phyloP scores from a whole-genome alignment of 2,329 filamentous ascomycete species.

The Microsporum canis region DNA sequence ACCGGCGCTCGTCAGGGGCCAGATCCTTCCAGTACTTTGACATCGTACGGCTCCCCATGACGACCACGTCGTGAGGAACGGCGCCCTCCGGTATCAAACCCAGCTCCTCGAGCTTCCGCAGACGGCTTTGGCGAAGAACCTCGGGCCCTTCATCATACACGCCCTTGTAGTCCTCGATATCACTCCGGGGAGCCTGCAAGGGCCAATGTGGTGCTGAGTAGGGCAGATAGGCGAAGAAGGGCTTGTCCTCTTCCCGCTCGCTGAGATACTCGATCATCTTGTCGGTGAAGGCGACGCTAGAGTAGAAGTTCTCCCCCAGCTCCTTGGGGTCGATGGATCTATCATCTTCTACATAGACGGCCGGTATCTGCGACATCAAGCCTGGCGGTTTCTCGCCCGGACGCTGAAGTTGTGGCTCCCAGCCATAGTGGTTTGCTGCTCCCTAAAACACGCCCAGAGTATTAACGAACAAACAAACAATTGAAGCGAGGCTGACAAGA shows the following conservation, averaged over 20 bases:
- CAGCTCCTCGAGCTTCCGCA: constrained; percentile 46
- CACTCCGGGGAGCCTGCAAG: constrained; percentile 46
- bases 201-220: constrained; percentile 56
- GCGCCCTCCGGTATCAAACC: constrained; percentile 44
- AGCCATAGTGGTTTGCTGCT: constrained; percentile 43
- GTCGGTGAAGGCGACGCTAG: constrained; percentile 42
- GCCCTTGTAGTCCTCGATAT: constrained; percentile 47
- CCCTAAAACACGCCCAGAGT: background rate
- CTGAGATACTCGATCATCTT: constrained; percentile 43
- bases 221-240: constrained; percentile 51
- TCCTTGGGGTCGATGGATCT: constrained; percentile 30
- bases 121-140: constrained; percentile 42
- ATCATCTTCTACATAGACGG: constrained; percentile 38
- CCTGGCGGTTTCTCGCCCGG: constrained; percentile 31
- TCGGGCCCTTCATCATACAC: constrained; percentile 52
- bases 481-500: too few relatives aligned
- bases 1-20: constrained; percentile 29
- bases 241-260: constrained; percentile 37
- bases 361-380: constrained; percentile 32
- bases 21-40: constrained; percentile 35
- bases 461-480: background rate
- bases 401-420: constrained; percentile 36
- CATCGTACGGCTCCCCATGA: constrained; percentile 36
- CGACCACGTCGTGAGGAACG: constrained; percentile 27
- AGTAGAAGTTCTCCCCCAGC: constrained; percentile 44